Base-by-base conservation (phyloP, 2,329 filamentous ascomycete genomes). In the Cordyceps tenuipes region DNA sequence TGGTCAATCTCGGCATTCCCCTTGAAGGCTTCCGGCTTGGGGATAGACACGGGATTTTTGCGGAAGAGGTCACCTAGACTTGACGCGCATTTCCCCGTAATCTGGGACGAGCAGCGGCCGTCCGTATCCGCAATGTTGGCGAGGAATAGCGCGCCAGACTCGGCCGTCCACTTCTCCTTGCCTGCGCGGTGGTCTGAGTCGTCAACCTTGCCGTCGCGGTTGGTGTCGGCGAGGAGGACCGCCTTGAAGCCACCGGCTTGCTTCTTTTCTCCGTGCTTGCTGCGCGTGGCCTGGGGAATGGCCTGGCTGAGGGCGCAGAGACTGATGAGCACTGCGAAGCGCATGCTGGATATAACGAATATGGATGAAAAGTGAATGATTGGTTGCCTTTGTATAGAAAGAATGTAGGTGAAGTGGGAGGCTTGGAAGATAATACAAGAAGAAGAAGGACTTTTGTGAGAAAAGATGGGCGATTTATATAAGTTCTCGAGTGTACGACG, bases 181-280 rank as follows among this genome's bases (percentile, higher is more conserved):
- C 31, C 43, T 15, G n/a, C 4, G 10, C 19, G 21, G 23, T 23
- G 23, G 17, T 60, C 57, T 19, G n/a, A 47, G 3, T 58, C 43
- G 21, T 60, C 57, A 10, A 60, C 34, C 12, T 43, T 60, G n/a
- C 57, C 57, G 21, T 60, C 57, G n/a, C 57, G 57, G 29, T 60
- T 60, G n/a, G 57, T 60, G 12, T 60, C 57, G 7, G 57, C 57
- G 31, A 60, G 13, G 41, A 46, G 44, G 44, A 46, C 19, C 19
- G 23, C 44, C 19, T 46, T 23, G 7, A 46, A 46, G 44, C 23
- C 44, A 19, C 9, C 19, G n/a, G 44, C 19, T 9, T 19, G 44
- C 44, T 46, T 46, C 44, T n/a, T n/a, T n/a, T n/a, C n/a, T n/a
- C n/a, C n/a, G n/a, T n/a, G n/a, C n/a, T n/a, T n/a, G n/a, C n/a